phyloP scores from a whole-genome alignment of 2,329 filamentous ascomycete genomes.

The Aspergillus sp. region DNA sequence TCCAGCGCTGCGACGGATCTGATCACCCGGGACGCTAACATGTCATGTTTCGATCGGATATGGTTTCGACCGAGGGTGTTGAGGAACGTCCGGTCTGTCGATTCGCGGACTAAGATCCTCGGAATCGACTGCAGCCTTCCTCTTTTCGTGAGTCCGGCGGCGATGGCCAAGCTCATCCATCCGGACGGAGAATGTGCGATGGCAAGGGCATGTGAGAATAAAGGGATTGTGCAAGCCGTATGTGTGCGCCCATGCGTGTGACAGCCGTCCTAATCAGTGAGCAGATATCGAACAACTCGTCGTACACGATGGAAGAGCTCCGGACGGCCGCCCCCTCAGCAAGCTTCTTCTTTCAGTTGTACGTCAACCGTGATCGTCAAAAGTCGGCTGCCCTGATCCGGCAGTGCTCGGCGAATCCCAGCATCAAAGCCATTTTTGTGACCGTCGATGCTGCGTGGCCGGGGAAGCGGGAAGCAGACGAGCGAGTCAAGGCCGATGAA shows the following conservation, averaged over 20 bases:
- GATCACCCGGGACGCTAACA: conserved; percentile 49
- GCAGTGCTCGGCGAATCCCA: conserved; percentile 32
- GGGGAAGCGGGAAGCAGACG: conserved; percentile 48
- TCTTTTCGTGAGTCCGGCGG: conserved; percentile 55
- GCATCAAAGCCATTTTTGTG: conserved; percentile 40
- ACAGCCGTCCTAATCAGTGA: conserved; percentile 1
- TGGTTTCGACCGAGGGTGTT: conserved; percentile 52
- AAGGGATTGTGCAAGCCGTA: conserved; percentile 49
- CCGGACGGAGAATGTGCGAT: conserved; percentile 54
- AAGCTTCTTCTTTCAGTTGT: conserved; percentile 47
- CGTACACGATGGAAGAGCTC: conserved; percentile 49
- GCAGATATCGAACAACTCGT: conserved; percentile 52
- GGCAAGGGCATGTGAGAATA: conserved; percentile 42
- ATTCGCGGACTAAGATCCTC: conserved; percentile 46
- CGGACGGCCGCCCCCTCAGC: conserved; percentile 31
- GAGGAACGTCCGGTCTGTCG: conserved; percentile 45
- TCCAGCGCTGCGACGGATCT: conserved; percentile 57
- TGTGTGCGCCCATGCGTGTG: conserved; percentile 5
- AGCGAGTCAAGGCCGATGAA: conserved; percentile 43
- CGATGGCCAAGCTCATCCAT: conserved; percentile 56
- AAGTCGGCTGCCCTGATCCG: conserved; percentile 42
- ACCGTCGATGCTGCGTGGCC: conserved; percentile 49
- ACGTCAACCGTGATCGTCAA: conserved; percentile 43
- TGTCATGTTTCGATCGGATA: conserved; percentile 46
- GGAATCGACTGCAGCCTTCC: conserved; percentile 46